These are phyloP conservation scores for Exophiala xenobiotica DNA, from an alignment of 2,329 filamentous ascomycete species.

Conservation along the genomic window DNA sequence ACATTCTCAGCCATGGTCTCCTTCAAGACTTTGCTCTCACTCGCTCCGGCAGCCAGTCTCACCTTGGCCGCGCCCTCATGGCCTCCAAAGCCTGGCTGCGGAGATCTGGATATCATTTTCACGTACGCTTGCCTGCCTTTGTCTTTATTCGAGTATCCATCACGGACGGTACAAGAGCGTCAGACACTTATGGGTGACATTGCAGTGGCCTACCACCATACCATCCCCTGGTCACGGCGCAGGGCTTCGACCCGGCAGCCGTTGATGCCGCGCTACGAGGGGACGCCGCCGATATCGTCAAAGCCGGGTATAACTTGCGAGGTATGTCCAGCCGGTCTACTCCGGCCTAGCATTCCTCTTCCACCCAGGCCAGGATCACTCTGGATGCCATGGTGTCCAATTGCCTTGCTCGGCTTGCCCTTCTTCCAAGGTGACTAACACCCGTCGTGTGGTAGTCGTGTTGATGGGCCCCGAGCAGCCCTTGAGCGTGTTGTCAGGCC, in stretches of 20 bases:
- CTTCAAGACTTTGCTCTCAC: slow-evolving; percentile 5
- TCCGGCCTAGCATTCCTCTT: no score
- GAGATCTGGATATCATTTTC: slow-evolving; percentile 16
- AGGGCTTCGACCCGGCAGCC: slow-evolving; percentile 12
- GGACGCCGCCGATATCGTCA: slow-evolving; percentile 7
- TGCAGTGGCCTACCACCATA: slow-evolving; percentile 17
- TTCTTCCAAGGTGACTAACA: no score
- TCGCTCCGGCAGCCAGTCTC: not conserved
- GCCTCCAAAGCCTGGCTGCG: slow-evolving; percentile 7
- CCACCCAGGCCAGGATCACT: no score
- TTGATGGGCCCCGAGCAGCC: slow-evolving; percentile 15
- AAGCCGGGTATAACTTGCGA: slow-evolving; percentile 19
- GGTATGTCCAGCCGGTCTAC: no score
- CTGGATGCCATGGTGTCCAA: no score
- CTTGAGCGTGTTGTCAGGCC: slow-evolving; percentile 2
- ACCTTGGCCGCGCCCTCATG: not conserved
- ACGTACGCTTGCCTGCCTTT: slow-evolving; percentile 2
- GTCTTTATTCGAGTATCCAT: no score
- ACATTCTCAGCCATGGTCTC: slow-evolving; percentile 4
- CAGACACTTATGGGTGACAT: no score
- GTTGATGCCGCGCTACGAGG: slow-evolving; percentile 7
- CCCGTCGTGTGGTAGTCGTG: slow-evolving; percentile 9
- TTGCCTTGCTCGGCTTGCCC: no score
- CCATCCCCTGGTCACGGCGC: slow-evolving; percentile 15
- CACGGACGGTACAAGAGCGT: no score